A percentile compares a stretch with the other conserved stretches of the same genome.
Conservation (phyloP, 202 grass and related monocot genomes). For the Schoenoplectus tabernaemontani region DNA sequence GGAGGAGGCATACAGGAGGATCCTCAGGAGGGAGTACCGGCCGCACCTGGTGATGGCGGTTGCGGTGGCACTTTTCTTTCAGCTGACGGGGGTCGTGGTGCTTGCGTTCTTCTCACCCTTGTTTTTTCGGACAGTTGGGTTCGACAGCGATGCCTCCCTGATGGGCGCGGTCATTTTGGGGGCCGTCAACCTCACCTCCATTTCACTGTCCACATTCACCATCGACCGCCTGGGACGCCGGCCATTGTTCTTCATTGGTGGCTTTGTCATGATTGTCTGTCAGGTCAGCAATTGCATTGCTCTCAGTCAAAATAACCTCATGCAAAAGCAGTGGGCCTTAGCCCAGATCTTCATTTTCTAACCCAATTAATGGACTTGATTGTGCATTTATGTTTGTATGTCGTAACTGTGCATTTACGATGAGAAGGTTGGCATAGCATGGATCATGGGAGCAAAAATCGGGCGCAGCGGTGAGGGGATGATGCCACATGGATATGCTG, state of each 20-base stretch:
- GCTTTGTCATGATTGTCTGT: conserved; percentile 39
- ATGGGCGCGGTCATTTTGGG: conserved; percentile 62
- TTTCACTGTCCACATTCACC: conserved; percentile 45
- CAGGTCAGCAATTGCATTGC: conserved; percentile 32
- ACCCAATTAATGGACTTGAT: neutral
- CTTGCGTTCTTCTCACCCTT: conserved; percentile 76
- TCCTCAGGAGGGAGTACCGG: conserved; percentile 55
- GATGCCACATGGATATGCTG: conserved; percentile 32
- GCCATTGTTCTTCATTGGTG: conserved; percentile 57
- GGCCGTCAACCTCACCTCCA: conserved; percentile 33
- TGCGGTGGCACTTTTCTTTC: conserved; percentile 65
- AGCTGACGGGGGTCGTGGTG: conserved; percentile 70
- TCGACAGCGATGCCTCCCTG: conserved; percentile 50
- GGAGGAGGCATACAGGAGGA: conserved; percentile 52
- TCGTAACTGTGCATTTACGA: no score
- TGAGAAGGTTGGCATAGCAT: conserved; percentile 48
- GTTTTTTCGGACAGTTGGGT: conserved; percentile 57
- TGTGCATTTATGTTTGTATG: neutral
- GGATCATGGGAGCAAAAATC: conserved; percentile 44
- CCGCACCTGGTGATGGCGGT: conserved; percentile 59
- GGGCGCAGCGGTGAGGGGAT: neutral
- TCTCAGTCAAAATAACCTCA: neutral
- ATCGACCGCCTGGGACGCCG: conserved; percentile 67
- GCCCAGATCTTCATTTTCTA: neutral
- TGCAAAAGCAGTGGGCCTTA: neutral